Evolutionary conservation across 192 early-diverging fungal species (phyloP).

Genomic region (Chytriomyces sp.): DNA sequence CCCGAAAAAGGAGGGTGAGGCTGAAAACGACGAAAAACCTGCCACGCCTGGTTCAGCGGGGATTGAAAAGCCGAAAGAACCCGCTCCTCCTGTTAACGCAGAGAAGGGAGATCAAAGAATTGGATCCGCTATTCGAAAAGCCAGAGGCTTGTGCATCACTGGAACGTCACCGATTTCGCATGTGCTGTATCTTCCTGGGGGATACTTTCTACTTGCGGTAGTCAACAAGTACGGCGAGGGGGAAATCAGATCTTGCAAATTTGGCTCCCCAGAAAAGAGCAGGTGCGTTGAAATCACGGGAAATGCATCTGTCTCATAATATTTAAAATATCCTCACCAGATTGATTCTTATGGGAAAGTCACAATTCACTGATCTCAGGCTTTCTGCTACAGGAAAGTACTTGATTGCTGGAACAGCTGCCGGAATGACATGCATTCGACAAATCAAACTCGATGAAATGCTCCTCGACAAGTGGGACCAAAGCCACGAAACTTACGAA

Average conservation of each 20-base stretch:
- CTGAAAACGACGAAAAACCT: conserved; percentile 22
- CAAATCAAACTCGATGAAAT: conserved; percentile 56
- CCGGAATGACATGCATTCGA: conserved; percentile 52
- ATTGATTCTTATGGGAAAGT: conserved; percentile 47
- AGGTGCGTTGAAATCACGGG: conserved; percentile 44
- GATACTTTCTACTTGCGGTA: conserved; percentile 60
- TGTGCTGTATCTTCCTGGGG: conserved; percentile 54
- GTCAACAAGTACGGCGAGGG: conserved; percentile 53
- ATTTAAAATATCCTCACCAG: conserved; percentile 22
- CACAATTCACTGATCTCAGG: conserved; percentile 44
- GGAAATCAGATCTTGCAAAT: conserved; percentile 57
- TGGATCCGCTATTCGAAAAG: conserved; percentile 49
- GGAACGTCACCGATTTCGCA: conserved; percentile 40
- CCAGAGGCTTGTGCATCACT: conserved; percentile 49
- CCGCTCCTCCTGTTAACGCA: conserved; percentile 7
- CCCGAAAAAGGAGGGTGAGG: conserved; percentile 25
- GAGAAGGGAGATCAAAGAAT: conserved; percentile 33
- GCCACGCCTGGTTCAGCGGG: neutral
- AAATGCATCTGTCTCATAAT: neutral
- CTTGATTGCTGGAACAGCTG: conserved; percentile 46
- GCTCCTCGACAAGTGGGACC: conserved; percentile 45
- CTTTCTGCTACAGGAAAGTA: conserved; percentile 52
- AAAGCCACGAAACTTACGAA: conserved; percentile 50
- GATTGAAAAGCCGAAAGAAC: neutral
- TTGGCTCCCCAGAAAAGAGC: conserved; percentile 50